A percentile compares a stretch with the other conserved stretches of the same genome.
Conservation (phyloP, 2,329 filamentous ascomycete genomes). For the Ophiostoma ulmi region DNA sequence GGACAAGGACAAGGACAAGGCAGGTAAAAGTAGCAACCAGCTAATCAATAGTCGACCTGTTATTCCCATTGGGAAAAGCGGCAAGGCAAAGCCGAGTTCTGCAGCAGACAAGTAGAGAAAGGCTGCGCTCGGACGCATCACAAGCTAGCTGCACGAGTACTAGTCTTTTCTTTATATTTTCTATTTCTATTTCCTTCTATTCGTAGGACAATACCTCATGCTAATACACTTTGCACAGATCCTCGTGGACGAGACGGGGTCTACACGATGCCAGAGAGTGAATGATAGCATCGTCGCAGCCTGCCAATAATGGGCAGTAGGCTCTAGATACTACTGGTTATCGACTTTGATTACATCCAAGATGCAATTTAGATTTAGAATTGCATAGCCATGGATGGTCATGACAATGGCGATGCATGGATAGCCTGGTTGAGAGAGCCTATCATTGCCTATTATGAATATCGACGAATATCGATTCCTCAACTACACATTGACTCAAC, state of each 20-base stretch:
- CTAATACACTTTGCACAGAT: no score
- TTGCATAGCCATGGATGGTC: background rate
- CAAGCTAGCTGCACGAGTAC: background rate
- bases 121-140: constrained; percentile 3
- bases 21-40: background rate
- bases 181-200: no score
- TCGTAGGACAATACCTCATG: no score
- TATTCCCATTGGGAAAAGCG: background rate
- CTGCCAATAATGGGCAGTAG: background rate
- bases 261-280: background rate
- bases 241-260: no score
- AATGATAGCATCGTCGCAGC: background rate
- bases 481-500: no score
- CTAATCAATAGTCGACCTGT: background rate
- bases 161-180: no score
- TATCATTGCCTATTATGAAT: no score
- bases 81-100: constrained; percentile 7
- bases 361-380: constrained; percentile 2
- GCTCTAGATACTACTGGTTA: background rate
- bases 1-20: background rate
- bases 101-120: background rate
- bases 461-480: background rate
- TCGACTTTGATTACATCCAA: background rate
- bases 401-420: background rate
- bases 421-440: background rate